Evolutionary conservation across 169 alveolate genomes (phyloP), one percentile per base, ranked within the genome.

Genomic region (Plasmodium vivax): DNA sequence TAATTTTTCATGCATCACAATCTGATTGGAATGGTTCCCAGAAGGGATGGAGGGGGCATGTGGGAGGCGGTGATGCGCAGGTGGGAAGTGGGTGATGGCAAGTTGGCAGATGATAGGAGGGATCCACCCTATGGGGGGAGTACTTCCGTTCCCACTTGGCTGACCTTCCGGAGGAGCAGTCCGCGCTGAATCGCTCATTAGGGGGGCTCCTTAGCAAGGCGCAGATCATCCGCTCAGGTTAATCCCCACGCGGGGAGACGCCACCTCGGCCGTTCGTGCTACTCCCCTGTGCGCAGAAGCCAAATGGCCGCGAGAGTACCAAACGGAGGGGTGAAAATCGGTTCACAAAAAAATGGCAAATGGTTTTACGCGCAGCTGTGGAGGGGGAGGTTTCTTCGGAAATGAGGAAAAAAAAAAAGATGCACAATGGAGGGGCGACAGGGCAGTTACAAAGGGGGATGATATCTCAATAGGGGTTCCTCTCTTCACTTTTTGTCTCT

Each of bases 1-100:
- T 88, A 58, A 1, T 77, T 43, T 62, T 79, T 27, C 94, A 88
- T 88, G 94, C 94, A 88, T 88, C 94, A 88, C 94, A 88, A 88
- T 88, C 94, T 88, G 94, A 88, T 88, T 88, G 88, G 79, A 79
- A 88, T 88, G 82, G 72, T 71, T 41, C 10, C 19, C 38, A 41
- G 47, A 5, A 2, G 58, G 32, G 47, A 30, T 43, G 58, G 6
- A 81, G 19, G n/a, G n/a, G n/a, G n/a, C n/a, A n/a, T n/a, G n/a
- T n/a, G n/a, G n/a, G n/a, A n/a, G n/a, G n/a, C n/a, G n/a, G n/a
- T n/a, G n/a, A 47, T 30, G n/a, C 5, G 51, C 30, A 30, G 30
- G 23, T 79, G 19, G 32, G n/a, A 36, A 34, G n/a, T n/a, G n/a
- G n/a, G n/a, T n/a, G n/a, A n/a, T n/a, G 51, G 51, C 27, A 6